These are phyloP conservation scores for Aureobasidium sp. DNA, from an alignment of 2,329 filamentous ascomycete genomes.

Conservation along the genomic window DNA sequence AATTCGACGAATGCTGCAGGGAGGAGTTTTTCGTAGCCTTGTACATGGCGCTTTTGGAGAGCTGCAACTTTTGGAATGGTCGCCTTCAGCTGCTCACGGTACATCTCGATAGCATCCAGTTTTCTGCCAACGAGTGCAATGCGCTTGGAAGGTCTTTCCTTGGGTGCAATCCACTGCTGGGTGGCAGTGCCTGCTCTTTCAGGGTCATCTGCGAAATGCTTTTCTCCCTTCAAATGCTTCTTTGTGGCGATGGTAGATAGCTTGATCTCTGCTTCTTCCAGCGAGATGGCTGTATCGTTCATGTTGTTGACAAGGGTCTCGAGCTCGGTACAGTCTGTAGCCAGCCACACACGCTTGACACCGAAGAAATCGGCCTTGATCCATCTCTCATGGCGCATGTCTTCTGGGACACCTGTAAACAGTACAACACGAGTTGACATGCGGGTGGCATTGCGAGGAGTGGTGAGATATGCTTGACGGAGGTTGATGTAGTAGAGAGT, in stretches of 20 bases:
- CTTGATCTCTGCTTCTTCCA: conserved; percentile 36
- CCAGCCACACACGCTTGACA: conserved; percentile 37
- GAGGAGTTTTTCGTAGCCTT: conserved; percentile 56
- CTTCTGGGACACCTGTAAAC: conserved; percentile 36
- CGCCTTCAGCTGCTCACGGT: conserved; percentile 63
- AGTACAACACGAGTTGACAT: conserved; percentile 38
- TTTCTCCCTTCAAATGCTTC: conserved; percentile 19
- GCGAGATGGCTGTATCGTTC: conserved; percentile 32
- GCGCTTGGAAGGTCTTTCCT: conserved; percentile 49
- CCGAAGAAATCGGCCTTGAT: conserved; percentile 30
- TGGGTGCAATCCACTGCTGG: conserved; percentile 54
- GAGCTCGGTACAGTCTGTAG: conserved; percentile 34
- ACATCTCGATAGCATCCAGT: conserved; percentile 87
- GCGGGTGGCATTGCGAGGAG: conserved; percentile 33
- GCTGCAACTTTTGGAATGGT: conserved; percentile 60
- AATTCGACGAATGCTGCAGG: conserved; percentile 86
- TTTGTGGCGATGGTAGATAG: conserved; percentile 28
- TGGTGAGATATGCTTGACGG: conserved; percentile 37
- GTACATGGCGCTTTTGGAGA: conserved; percentile 51
- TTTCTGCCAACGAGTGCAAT: conserved; percentile 67
- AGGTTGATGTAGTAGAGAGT: conserved; percentile 36
- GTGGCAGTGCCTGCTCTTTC: conserved; percentile 40
- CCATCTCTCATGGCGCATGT: conserved; percentile 28
- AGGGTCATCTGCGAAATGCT: conserved; percentile 15
- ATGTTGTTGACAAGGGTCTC: conserved; percentile 35